phyloP scores from a whole-genome alignment of 352 stramenopile genomes.

The Pythium oligandrum region DNA sequence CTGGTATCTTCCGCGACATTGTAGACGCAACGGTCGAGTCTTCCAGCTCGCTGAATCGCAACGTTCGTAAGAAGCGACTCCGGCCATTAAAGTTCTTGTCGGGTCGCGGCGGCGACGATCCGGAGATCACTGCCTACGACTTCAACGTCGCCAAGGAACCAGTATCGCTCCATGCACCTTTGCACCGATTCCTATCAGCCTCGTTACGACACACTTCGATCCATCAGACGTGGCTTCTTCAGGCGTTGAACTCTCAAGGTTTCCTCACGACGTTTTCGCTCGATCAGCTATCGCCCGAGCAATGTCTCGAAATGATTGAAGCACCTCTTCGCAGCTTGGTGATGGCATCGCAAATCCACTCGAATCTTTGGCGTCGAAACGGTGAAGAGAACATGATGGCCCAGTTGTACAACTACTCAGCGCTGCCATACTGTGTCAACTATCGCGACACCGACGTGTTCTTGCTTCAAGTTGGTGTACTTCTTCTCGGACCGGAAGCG shows the following conservation, averaged over 20 bases:
- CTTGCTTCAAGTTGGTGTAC: conserved; percentile 66
- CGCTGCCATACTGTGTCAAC: conserved; percentile 82
- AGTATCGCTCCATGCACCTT: conserved; percentile 73
- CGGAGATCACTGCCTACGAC: conserved; percentile 36
- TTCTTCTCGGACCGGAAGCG: conserved; percentile 58
- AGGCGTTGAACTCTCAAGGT: conserved; percentile 37
- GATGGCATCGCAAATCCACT: conserved; percentile 86
- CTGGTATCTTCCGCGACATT: conserved; percentile 46
- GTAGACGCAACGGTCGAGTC: conserved; percentile 34
- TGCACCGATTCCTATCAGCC: conserved; percentile 76
- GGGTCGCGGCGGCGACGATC: too few relatives aligned
- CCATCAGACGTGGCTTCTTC: conserved; percentile 44
- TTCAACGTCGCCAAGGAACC: conserved; percentile 59
- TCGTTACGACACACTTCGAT: conserved; percentile 67
- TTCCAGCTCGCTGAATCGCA: conserved; percentile 46
- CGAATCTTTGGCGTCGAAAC: conserved; percentile 82
- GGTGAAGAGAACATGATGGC: conserved; percentile 88
- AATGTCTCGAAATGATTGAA: conserved; percentile 63
- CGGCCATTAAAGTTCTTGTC: too few relatives aligned
- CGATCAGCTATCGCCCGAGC: conserved; percentile 33
- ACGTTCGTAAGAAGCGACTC: conserved; percentile 34
- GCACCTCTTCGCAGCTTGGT: conserved; percentile 77
- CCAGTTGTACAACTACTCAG: conserved; percentile 88
- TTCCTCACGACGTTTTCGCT: conserved; percentile 60
- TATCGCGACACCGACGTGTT: conserved; percentile 81